These are phyloP conservation scores for Bryoerythrophyllum caledonicum DNA, from an alignment of 225 moss, liverwort and hornwort genomes.

Conservation along the genomic window DNA sequence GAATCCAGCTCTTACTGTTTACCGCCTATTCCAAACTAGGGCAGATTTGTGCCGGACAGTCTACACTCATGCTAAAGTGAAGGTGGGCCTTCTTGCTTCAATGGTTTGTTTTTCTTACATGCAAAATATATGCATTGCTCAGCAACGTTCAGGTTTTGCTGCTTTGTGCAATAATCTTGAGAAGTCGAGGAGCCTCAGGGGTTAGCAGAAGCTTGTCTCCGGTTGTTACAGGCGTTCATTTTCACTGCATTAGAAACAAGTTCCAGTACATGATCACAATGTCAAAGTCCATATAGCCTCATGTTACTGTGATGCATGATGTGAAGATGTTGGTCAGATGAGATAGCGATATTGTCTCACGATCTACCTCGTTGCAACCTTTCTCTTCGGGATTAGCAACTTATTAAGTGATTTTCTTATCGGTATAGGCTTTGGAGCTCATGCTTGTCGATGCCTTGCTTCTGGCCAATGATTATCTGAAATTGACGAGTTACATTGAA, in stretches of 20 bases:
- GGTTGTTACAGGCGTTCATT: not conserved
- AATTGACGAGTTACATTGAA: conserved; percentile 66
- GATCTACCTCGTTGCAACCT: not conserved
- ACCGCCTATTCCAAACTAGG: conserved; percentile 78
- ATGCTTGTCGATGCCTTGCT: conserved; percentile 88
- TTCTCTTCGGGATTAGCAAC: not conserved
- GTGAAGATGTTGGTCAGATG: not conserved
- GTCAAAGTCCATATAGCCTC: not conserved
- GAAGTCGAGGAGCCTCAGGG: not conserved
- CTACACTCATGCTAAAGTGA: conserved; percentile 90
- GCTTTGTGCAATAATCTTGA: not conserved
- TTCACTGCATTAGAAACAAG: not conserved
- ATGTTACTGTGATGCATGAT: conserved; percentile 4
- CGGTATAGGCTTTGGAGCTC: conserved; percentile 79
- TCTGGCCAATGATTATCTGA: conserved; percentile 71
- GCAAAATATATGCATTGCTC: not conserved
- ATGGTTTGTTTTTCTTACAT: not conserved
- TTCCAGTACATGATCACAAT: not conserved
- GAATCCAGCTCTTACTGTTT: conserved; percentile 65
- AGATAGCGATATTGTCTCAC: not conserved
- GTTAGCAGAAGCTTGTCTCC: conserved; percentile 6
- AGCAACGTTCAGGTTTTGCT: not conserved
- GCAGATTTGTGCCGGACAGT: conserved; percentile 83
- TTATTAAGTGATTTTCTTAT: conserved; percentile 8
- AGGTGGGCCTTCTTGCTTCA: conserved; percentile 47